phyloP scores from a whole-genome alignment of 2,329 filamentous ascomycete species.

The Tolypocladium tundrense region DNA sequence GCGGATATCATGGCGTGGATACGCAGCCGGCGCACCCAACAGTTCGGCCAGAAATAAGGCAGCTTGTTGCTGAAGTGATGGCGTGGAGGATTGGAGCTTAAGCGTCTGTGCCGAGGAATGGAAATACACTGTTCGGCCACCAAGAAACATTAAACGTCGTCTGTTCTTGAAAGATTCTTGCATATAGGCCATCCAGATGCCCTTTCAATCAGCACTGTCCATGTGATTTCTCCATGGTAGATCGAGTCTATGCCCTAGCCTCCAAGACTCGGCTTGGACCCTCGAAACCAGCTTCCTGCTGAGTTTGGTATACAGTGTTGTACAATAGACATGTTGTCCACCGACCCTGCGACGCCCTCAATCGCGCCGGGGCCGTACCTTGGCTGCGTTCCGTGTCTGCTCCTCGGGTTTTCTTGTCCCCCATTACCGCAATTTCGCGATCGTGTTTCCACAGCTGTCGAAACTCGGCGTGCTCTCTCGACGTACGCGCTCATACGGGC shows the following conservation, averaged over 20 bases:
- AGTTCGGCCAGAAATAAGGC: background rate
- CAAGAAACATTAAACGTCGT: background rate
- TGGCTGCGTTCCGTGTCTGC: background rate
- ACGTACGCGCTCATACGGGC: conserved; percentile 47
- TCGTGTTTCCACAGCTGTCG: background rate
- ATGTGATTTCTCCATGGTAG: background rate
- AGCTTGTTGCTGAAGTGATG: background rate
- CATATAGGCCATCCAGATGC: conserved; percentile 16
- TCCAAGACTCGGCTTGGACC: background rate
- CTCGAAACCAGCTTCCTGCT: background rate
- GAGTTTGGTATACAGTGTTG: background rate
- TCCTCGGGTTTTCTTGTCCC: background rate
- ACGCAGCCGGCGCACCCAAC: background rate
- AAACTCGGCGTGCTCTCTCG: background rate
- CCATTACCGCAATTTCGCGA: background rate
- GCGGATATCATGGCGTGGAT: background rate
- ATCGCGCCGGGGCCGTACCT: background rate
- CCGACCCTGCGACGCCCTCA: background rate
- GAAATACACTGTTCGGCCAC: background rate
- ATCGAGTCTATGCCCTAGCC: background rate
- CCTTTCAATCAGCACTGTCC: conserved; percentile 2
- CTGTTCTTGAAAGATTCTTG: conserved; percentile 17
- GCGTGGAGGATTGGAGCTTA: conserved; percentile 4
- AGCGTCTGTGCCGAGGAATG: conserved; percentile 3
- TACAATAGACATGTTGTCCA: background rate